These are phyloP conservation scores for Plectosphaerella cucumerina DNA, from an alignment of 2,329 filamentous ascomycete genomes.

Conservation along the genomic window DNA sequence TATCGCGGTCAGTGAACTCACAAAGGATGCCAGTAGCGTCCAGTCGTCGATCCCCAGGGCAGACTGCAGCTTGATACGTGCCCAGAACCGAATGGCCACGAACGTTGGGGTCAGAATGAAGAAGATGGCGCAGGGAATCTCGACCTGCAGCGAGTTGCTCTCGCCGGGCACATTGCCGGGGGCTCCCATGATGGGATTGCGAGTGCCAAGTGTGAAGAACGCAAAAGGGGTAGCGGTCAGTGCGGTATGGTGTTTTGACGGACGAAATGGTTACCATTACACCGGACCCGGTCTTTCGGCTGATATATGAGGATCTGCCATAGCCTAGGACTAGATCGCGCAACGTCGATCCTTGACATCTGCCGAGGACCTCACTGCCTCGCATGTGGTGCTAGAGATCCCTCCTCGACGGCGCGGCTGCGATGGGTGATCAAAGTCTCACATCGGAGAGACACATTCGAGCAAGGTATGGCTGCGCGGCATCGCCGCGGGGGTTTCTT, in stretches of 20 bases:
- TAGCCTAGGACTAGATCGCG: not conserved
- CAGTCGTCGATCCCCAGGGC: constrained; percentile 37
- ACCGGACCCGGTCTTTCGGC: too few relatives aligned
- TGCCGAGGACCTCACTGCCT: too few relatives aligned
- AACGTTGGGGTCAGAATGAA: constrained; percentile 37
- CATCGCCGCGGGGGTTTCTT: too few relatives aligned
- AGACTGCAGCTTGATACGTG: constrained; percentile 29
- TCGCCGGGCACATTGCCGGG: constrained; percentile 22
- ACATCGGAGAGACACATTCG: too few relatives aligned
- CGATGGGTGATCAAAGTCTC: too few relatives aligned
- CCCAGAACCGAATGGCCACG: constrained; percentile 33
- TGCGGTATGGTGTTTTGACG: too few relatives aligned
- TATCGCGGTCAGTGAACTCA: constrained; percentile 13
- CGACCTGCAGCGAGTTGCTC: constrained; percentile 32
- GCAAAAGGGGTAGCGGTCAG: not conserved
- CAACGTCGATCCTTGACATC: too few relatives aligned
- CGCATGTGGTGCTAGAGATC: not conserved
- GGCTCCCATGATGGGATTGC: constrained; percentile 15
- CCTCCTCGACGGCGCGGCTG: too few relatives aligned
- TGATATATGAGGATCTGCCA: too few relatives aligned
- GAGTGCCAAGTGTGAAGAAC: not conserved
- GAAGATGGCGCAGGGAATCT: constrained; percentile 35
- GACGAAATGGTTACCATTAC: too few relatives aligned
- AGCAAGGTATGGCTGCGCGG: too few relatives aligned
- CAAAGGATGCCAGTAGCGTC: constrained; percentile 36